A percentile compares a stretch with the other conserved stretches of the same genome.
These are phyloP conservation scores for Ilex aquifolium DNA, from an alignment of 257 asterid species.

Conservation along the genomic window DNA sequence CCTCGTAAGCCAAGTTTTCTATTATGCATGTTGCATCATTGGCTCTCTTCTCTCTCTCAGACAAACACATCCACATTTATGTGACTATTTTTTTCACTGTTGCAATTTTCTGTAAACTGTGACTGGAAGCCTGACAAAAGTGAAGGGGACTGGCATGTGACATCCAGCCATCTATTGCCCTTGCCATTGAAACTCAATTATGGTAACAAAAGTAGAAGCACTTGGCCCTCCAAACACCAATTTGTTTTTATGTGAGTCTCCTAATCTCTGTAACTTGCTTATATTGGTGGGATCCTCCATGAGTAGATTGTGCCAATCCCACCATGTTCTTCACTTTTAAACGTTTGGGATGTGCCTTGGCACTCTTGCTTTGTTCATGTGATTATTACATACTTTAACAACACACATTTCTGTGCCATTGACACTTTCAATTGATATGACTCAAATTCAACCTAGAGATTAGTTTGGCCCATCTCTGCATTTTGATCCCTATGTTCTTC, in stretches of 20 bases:
- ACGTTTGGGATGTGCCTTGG: no score
- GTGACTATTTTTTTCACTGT: neutral
- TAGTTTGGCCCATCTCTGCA: no score
- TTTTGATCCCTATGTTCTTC: no score
- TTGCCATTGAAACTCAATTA: neutral
- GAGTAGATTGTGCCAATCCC: neutral
- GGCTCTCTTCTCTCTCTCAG: conserved; percentile 4
- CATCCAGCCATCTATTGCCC: conserved; percentile 20
- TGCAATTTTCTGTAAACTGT: conserved; percentile 1
- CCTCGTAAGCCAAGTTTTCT: no score
- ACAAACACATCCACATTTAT: neutral
- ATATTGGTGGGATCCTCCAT: neutral
- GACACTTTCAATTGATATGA: no score
- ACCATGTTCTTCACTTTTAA: neutral
- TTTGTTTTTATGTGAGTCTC: no score
- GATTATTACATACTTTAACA: no score
- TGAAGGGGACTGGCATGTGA: conserved; percentile 30
- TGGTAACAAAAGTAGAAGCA: neutral
- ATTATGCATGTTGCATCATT: no score
- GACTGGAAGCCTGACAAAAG: conserved; percentile 13
- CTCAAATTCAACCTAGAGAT: no score
- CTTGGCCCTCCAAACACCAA: neutral
- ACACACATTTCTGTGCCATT: no score
- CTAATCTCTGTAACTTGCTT: no score
- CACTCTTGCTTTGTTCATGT: no score